Evolutionary conservation across 2,329 filamentous ascomycete species (phyloP), one percentile per base, ranked within the genome.

Genomic region (Fusarium aywerte): DNA sequence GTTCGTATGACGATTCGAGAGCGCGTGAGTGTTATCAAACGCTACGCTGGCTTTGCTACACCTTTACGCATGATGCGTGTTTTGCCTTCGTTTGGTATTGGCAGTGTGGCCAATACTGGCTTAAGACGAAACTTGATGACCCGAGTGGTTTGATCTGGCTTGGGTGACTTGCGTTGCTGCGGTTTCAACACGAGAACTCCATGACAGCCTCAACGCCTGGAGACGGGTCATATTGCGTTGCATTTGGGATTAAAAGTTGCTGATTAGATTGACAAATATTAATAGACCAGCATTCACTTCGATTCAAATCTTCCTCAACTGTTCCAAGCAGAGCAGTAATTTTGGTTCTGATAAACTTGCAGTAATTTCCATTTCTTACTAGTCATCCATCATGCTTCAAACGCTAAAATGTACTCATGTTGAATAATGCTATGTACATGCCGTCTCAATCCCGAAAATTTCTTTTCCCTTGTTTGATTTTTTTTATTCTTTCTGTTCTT

Each of bases 61-160:
- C 69, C 70, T 18, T 20, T 72, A 31, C 61, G 70, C 10, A 73
- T 73, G 70, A 60, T 71, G 13, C 58, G 70, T 2, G 50, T 65
- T 15, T 32, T 73, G 4, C 70, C 70, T 3, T 71, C 68, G 0
- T 73, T 70, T 56, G 70, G 70, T 2, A 64, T 73, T 12, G 70
- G 70, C 0, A 70, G 66, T 11, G 62, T 73, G 6, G 70, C 69
- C 33, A 73, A 73, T n/a, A 73, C 69, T 2, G 53, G 67, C 0
- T 70, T 68, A n/a, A 57, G 70, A 35, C 70, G 50, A 27, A 71
- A 47, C 7, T 68, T 73, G 62, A 62, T 72, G 58, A 21, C 58
- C 1, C 42, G 18, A 7, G 62, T 64, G 7, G 48, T 61, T 53
- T 70, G 27, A 69, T 8, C 2, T 44, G 32, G 3, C 20, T 5